A percentile compares a stretch with the other conserved stretches of the same genome.
Evolutionary conservation across 371 early-diverging fungal genomes (phyloP).

Genomic region (Rhizopus delemar): DNA sequence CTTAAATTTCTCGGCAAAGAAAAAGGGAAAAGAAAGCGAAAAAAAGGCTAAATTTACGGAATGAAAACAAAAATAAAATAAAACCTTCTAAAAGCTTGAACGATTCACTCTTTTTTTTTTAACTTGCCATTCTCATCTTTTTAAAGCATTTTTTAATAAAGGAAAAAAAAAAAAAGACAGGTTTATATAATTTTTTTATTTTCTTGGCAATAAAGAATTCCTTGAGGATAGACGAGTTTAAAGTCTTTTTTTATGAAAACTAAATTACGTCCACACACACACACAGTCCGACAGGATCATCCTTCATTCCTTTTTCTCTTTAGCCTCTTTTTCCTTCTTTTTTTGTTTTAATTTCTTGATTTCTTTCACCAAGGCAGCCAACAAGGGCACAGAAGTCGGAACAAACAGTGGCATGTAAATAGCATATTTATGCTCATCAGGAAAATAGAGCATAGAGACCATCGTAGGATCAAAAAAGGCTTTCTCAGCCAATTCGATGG

Average conservation of each 20-base stretch:
- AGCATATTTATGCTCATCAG: constrained; percentile 94
- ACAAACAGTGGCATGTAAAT: constrained; percentile 97
- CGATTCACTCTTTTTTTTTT: no score
- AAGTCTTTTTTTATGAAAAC: no score
- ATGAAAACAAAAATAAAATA: no score
- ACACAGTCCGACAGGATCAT: neutral
- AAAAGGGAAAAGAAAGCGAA: neutral
- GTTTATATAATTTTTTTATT: constrained; percentile 3
- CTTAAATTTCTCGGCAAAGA: neutral
- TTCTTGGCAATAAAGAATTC: neutral
- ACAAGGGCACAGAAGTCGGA: constrained; percentile 80
- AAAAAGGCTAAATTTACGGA: no score
- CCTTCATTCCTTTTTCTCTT: constrained; percentile 9
- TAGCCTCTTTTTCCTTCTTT: neutral
- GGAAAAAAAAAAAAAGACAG: no score
- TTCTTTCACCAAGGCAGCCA: constrained; percentile 59
- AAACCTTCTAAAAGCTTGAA: no score
- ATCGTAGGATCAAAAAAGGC: constrained; percentile 97
- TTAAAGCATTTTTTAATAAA: no score
- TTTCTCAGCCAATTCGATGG: constrained; percentile 71
- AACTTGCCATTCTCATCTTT: no score
- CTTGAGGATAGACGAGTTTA: neutral
- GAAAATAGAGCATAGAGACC: constrained; percentile 96
- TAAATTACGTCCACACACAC: no score
- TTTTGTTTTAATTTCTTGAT: constrained; percentile 38